Percentiles rank a stretch among this genome's conserved stretches.
Evolutionary conservation across 441 rosid genomes (phyloP).

Genomic region (Aleurites moluccanus): DNA sequence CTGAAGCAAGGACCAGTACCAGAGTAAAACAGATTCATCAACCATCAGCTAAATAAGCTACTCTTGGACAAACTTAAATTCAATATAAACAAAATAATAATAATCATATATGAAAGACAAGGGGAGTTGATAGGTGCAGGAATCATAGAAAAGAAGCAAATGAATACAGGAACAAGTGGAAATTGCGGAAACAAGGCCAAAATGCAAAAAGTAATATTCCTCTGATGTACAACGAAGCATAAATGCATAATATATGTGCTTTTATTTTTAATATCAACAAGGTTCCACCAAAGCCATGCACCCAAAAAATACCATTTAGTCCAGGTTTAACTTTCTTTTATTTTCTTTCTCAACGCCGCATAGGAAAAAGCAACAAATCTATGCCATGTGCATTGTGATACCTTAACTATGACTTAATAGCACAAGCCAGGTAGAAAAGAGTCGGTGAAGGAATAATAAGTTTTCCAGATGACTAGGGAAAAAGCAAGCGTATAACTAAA

Average conservation of each 20-base stretch:
- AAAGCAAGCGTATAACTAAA: not conserved
- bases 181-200: not conserved
- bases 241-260: too few relatives aligned
- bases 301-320: too few relatives aligned
- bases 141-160: not conserved
- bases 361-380: too few relatives aligned
- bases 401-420: too few relatives aligned
- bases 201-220: not conserved
- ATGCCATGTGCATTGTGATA: too few relatives aligned
- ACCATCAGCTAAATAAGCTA: not conserved
- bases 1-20: not conserved
- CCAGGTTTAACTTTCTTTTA: too few relatives aligned
- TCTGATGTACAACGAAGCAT: not conserved
- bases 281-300: too few relatives aligned
- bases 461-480: not conserved
- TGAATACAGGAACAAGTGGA: not conserved
- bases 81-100: not conserved
- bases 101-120: not conserved
- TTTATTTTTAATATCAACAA: too few relatives aligned
- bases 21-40: not conserved
- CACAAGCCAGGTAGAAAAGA: too few relatives aligned
- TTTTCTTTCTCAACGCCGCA: too few relatives aligned
- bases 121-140: not conserved
- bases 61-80: not conserved
- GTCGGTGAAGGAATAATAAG: not conserved